Conservation (phyloP, 306 rosid species). For the Cucumis sativus region DNA sequence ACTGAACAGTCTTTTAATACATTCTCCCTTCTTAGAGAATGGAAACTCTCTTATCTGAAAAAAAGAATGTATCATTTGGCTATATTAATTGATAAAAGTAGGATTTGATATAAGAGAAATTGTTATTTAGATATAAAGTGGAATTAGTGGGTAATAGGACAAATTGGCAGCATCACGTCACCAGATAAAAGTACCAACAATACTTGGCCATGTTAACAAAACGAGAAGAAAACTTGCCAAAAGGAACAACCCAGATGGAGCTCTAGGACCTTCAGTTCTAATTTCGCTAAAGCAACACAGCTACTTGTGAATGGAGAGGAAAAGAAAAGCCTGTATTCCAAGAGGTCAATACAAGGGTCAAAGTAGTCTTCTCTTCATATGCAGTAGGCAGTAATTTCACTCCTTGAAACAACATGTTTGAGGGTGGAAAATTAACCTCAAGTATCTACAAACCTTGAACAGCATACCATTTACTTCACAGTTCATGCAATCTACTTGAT, state of each 20-base stretch:
- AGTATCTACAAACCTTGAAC: background rate
- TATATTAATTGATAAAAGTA: background rate
- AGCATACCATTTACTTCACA: background rate
- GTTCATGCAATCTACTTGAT: background rate
- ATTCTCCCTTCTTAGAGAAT: background rate
- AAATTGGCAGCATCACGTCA: background rate
- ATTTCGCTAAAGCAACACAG: background rate
- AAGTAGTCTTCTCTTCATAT: background rate
- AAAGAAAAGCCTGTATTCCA: background rate
- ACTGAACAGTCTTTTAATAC: background rate
- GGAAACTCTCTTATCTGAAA: background rate
- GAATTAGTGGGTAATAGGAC: background rate
- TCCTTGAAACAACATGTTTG: background rate
- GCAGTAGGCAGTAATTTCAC: background rate
- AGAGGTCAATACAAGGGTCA: background rate
- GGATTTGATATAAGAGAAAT: background rate
- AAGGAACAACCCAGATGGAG: background rate
- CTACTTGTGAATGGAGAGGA: background rate
- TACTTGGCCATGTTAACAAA: background rate
- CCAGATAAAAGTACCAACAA: background rate
- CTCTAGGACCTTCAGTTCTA: background rate
- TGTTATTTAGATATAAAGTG: background rate
- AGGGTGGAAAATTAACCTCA: background rate
- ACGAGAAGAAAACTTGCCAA: background rate
- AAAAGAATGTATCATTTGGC: background rate